A percentile compares a stretch with the other conserved stretches of the same genome.
Evolutionary conservation across 495 filamentous ascomycete genomes (phyloP).

Genomic region (Penicillium silybi): DNA sequence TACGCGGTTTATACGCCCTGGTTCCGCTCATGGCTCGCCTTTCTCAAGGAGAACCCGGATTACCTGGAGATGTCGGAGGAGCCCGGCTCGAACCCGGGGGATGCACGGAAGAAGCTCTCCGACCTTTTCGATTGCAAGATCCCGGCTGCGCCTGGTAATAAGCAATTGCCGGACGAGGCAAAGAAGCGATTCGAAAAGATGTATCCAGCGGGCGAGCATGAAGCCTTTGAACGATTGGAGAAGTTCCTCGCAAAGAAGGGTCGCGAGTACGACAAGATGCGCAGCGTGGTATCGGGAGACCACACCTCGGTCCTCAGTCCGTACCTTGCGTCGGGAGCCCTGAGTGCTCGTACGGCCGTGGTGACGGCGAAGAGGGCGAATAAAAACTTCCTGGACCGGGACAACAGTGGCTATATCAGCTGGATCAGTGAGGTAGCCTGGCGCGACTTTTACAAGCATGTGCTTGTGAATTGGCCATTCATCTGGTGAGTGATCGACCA

Average conservation of each 20-base stretch:
- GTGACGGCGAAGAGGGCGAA: slow-evolving; percentile 63
- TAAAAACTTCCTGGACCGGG: slow-evolving; percentile 65
- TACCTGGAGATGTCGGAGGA: slow-evolving; percentile 56
- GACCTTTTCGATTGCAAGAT: slow-evolving; percentile 61
- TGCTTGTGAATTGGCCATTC: slow-evolving; percentile 82
- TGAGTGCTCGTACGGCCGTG: slow-evolving; percentile 75
- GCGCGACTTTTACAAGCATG: slow-evolving; percentile 92
- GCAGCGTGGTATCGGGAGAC: slow-evolving; percentile 57
- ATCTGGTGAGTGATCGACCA: slow-evolving; percentile 56
- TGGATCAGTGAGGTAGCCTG: slow-evolving; percentile 92
- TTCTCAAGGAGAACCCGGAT: slow-evolving; percentile 64
- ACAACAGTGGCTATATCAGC: slow-evolving; percentile 59
- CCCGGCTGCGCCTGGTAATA: slow-evolving; percentile 62
- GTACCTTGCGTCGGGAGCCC: slow-evolving; percentile 71
- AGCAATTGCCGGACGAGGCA: slow-evolving; percentile 57
- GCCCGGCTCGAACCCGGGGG: slow-evolving; percentile 57
- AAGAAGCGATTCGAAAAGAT: slow-evolving; percentile 51
- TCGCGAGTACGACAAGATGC: slow-evolving; percentile 52
- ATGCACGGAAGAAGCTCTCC: slow-evolving; percentile 48
- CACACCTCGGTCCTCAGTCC: slow-evolving; percentile 73
- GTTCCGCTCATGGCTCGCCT: slow-evolving; percentile 70
- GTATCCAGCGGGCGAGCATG: slow-evolving; percentile 81
- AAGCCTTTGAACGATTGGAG: slow-evolving; percentile 60
- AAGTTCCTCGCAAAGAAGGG: slow-evolving; percentile 70
- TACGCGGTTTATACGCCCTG: slow-evolving; percentile 85